A percentile compares a stretch with the other conserved stretches of the same genome.
These are phyloP conservation scores for Globisporangium paroecandrum DNA, from an alignment of 352 stramenopile genomes.

Conservation along the genomic window DNA sequence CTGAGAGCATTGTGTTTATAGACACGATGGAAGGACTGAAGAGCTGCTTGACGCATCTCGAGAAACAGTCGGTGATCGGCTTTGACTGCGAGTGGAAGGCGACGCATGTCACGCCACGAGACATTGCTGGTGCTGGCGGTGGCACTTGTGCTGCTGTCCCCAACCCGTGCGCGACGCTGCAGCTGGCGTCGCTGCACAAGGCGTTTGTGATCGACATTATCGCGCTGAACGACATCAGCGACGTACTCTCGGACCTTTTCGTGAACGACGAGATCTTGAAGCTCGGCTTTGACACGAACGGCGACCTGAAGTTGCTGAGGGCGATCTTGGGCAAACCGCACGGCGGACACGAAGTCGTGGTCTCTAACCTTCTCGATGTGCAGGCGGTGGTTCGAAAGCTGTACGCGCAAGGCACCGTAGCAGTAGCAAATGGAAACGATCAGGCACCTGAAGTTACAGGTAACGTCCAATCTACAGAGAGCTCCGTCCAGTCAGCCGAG, in stretches of 20 bases:
- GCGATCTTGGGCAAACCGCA: constrained; percentile 29
- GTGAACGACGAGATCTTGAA: constrained; percentile 49
- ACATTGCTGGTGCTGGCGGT: neutral
- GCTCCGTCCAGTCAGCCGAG: constrained; percentile 6
- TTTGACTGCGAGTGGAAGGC: constrained; percentile 84
- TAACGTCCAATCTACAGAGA: constrained; percentile 9
- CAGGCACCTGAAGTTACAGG: constrained; percentile 5
- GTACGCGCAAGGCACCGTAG: constrained; percentile 8
- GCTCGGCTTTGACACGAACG: constrained; percentile 66
- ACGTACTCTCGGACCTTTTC: constrained; percentile 41
- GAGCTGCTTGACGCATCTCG: constrained; percentile 38
- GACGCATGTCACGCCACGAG: constrained; percentile 24
- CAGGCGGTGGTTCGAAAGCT: constrained; percentile 47
- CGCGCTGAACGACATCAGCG: constrained; percentile 29
- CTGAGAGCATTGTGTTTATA: constrained; percentile 55
- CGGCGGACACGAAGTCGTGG: constrained; percentile 25
- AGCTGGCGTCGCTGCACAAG: constrained; percentile 55
- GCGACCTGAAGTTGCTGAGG: constrained; percentile 57
- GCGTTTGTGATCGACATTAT: constrained; percentile 73
- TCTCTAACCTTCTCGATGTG: constrained; percentile 54
- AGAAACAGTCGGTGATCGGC: constrained; percentile 42
- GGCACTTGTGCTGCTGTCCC: constrained; percentile 1
- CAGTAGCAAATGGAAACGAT: neutral
- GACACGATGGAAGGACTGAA: constrained; percentile 36
- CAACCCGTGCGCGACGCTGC: constrained; percentile 55